Conservation (phyloP, 2,329 filamentous ascomycete species). For the Colletotrichum sp. region DNA sequence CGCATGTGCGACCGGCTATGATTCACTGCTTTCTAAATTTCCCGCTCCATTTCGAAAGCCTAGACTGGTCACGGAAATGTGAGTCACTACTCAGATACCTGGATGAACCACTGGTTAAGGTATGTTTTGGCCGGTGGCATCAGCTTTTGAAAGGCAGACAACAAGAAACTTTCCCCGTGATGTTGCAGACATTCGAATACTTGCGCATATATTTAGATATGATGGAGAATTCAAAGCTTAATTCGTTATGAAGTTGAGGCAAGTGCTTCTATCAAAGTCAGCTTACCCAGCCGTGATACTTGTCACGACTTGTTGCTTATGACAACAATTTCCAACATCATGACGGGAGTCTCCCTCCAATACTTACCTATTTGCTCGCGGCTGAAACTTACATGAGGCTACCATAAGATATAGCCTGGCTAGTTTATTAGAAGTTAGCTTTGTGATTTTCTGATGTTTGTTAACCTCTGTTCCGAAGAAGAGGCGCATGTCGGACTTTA, state of each 20-base stretch:
- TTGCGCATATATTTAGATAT: rapidly evolving
- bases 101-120: rapidly evolving
- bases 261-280: not conserved
- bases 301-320: not conserved
- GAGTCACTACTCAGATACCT: not conserved
- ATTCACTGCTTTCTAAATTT: not conserved
- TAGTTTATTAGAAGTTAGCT: not conserved
- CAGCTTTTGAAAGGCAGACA: not conserved
- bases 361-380: not conserved
- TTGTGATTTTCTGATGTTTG: not conserved
- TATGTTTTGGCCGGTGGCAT: not conserved
- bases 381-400: not conserved
- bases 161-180: not conserved
- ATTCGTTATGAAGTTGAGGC: rapidly evolving
- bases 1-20: not conserved
- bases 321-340: not conserved
- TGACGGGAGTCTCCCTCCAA: not conserved
- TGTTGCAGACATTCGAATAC: not conserved
- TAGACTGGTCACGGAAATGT: rapidly evolving
- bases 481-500: not conserved
- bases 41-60: not conserved
- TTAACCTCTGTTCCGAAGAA: not conserved
- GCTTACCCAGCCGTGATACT: not conserved
- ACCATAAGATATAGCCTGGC: rapidly evolving
- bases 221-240: not conserved